These are phyloP conservation scores for Helotiales sp. DNA, from an alignment of 2,329 filamentous ascomycete genomes.

Conservation along the genomic window DNA sequence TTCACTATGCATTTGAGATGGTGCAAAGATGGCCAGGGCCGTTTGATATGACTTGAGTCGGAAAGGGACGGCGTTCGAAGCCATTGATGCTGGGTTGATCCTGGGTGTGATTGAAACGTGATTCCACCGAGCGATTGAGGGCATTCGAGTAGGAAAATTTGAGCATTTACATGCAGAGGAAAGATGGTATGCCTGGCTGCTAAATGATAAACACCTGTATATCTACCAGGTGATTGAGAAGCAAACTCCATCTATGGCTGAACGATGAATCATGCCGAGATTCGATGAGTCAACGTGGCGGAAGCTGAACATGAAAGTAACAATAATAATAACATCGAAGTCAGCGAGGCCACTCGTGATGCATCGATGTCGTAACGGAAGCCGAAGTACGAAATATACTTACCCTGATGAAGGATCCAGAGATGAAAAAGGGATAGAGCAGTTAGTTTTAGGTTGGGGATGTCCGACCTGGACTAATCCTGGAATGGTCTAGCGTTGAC, in stretches of 20 bases:
- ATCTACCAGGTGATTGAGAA: not conserved
- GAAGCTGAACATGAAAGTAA: too few relatives aligned
- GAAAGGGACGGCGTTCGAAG: not conserved
- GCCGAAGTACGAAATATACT: too few relatives aligned
- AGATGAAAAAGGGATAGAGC: too few relatives aligned
- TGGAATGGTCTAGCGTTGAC: too few relatives aligned
- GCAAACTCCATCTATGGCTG: not conserved
- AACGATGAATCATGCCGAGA: not conserved
- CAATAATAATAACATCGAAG: too few relatives aligned
- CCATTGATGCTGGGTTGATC: not conserved
- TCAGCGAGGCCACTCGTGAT: too few relatives aligned
- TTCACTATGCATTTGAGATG: constrained; percentile 45
- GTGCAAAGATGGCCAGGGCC: constrained; percentile 60
- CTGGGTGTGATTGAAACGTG: not conserved
- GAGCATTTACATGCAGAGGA: not conserved
- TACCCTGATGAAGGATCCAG: too few relatives aligned
- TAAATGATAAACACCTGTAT: not conserved
- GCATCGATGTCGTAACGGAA: too few relatives aligned
- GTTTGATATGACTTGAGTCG: constrained; percentile 37
- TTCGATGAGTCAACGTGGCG: not conserved
- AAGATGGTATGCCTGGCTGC: too few relatives aligned
- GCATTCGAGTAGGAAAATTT: not conserved
- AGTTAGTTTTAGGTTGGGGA: too few relatives aligned
- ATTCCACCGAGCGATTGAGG: not conserved
- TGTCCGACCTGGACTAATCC: too few relatives aligned